Conservation (phyloP, 768 basidiomycete species). For the Saitozyma sp. region DNA sequence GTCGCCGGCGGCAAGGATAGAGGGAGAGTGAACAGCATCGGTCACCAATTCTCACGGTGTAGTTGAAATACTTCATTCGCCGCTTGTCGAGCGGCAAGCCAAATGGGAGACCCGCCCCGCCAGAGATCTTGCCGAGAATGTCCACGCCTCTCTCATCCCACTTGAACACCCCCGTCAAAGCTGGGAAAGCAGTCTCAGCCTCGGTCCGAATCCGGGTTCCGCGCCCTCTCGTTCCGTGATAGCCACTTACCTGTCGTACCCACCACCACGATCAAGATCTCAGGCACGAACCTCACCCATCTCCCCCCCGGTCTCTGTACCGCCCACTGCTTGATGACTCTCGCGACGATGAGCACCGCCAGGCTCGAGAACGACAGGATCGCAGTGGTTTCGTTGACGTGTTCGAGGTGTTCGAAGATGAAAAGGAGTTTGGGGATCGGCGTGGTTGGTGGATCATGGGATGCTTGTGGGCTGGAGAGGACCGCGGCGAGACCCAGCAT, state of each 20-base stretch:
- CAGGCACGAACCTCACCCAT: constrained; percentile 76
- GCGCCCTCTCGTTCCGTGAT: background rate
- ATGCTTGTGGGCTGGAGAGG: constrained; percentile 30
- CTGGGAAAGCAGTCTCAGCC: constrained; percentile 52
- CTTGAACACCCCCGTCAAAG: constrained; percentile 64
- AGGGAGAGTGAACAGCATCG: background rate
- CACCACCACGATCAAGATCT: constrained; percentile 85
- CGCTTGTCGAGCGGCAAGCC: constrained; percentile 68
- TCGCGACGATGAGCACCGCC: constrained; percentile 63
- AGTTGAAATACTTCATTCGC: constrained; percentile 66
- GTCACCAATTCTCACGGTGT: constrained; percentile 56
- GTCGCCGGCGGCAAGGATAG: background rate
- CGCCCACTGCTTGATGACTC: constrained; percentile 54
- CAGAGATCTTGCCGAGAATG: constrained; percentile 75
- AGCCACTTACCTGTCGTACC: constrained; percentile 69
- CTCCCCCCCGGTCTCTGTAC: constrained; percentile 62
- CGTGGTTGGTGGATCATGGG: constrained; percentile 58
- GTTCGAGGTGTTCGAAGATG: constrained; percentile 60
- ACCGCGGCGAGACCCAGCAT: constrained; percentile 73
- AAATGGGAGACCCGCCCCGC: constrained; percentile 61
- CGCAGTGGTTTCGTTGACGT: constrained; percentile 65
- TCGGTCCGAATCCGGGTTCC: background rate
- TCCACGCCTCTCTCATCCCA: constrained; percentile 80
- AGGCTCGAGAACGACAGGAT: constrained; percentile 73
- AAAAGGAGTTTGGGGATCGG: constrained; percentile 76